phyloP scores from a whole-genome alignment of 108 stramenopile species.

The Asterionellopsis glacialis region DNA sequence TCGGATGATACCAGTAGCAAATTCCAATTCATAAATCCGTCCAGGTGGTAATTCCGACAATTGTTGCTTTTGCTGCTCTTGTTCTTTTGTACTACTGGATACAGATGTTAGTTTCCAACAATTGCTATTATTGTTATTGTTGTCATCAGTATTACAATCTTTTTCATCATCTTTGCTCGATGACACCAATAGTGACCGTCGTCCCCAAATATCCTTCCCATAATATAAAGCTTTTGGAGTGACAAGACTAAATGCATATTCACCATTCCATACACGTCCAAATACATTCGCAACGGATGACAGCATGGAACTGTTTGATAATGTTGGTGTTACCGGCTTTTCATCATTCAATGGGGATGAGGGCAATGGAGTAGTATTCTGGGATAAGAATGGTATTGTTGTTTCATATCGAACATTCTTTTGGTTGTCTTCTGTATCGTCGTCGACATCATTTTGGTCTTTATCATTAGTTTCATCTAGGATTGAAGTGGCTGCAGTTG shows the following conservation, averaged over 20 bases:
- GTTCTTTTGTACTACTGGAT: background rate
- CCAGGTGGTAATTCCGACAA: conserved; percentile 69
- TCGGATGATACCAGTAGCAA: conserved; percentile 15
- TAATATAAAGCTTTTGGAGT: conserved; percentile 36
- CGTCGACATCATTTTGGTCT: background rate
- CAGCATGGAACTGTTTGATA: background rate
- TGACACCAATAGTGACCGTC: conserved; percentile 60
- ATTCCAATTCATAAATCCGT: conserved; percentile 36
- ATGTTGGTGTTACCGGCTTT: conserved; percentile 11
- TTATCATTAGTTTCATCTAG: too few relatives aligned
- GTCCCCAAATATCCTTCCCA: conserved; percentile 62
- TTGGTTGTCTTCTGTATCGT: too few relatives aligned
- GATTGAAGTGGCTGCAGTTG: background rate
- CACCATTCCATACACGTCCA: conserved; percentile 29
- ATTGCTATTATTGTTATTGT: background rate
- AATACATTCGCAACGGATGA: background rate
- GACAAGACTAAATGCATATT: conserved; percentile 35
- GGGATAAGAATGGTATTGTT: background rate
- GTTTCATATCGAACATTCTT: background rate
- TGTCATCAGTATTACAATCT: too few relatives aligned
- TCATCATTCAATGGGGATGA: too few relatives aligned
- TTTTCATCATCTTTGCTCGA: conserved; percentile 7
- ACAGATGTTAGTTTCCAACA: conserved; percentile 16
- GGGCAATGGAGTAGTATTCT: background rate
- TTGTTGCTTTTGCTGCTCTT: background rate